phyloP scores from a whole-genome alignment of 2,329 filamentous ascomycete genomes.

The Volutella citrinella region DNA sequence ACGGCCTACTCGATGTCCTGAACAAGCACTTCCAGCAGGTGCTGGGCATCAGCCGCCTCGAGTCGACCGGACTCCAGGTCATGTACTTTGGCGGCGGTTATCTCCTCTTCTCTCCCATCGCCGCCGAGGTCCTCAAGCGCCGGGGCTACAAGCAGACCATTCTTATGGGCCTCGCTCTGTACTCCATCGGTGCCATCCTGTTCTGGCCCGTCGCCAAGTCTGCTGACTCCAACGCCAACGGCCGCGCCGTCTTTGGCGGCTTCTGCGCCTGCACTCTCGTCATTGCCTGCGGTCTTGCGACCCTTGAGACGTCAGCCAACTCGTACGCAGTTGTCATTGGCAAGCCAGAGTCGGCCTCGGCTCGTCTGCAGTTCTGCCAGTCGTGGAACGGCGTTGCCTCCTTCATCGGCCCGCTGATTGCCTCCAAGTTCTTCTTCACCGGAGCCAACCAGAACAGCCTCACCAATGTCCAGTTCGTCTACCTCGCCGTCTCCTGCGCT shows the following conservation, averaged over 20 bases:
- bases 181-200: constrained; percentile 57
- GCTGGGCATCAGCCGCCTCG: constrained; percentile 40
- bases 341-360: constrained; percentile 10
- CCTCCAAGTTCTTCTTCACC: constrained; percentile 70
- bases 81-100: constrained; percentile 53
- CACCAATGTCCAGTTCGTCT: constrained; percentile 72
- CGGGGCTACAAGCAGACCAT: constrained; percentile 66
- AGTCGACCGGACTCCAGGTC: constrained; percentile 46
- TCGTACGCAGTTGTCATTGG: constrained; percentile 60
- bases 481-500: constrained; percentile 68
- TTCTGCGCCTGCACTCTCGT: constrained; percentile 72
- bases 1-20: constrained; percentile 45
- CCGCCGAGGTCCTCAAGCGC: constrained; percentile 60
- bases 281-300: constrained; percentile 69
- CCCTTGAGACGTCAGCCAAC: constrained; percentile 75
- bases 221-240: constrained; percentile 17
- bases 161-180: constrained; percentile 64
- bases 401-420: constrained; percentile 68
- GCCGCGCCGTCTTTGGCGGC: constrained; percentile 56
- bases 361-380: constrained; percentile 57
- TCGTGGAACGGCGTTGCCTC: constrained; percentile 74
- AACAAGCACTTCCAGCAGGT: constrained; percentile 48
- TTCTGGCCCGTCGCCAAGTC: constrained; percentile 57
- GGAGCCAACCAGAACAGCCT: constrained; percentile 55
- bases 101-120: constrained; percentile 42